Base-by-base conservation (phyloP, 306 rosid species). In the Quercus cerris region DNA sequence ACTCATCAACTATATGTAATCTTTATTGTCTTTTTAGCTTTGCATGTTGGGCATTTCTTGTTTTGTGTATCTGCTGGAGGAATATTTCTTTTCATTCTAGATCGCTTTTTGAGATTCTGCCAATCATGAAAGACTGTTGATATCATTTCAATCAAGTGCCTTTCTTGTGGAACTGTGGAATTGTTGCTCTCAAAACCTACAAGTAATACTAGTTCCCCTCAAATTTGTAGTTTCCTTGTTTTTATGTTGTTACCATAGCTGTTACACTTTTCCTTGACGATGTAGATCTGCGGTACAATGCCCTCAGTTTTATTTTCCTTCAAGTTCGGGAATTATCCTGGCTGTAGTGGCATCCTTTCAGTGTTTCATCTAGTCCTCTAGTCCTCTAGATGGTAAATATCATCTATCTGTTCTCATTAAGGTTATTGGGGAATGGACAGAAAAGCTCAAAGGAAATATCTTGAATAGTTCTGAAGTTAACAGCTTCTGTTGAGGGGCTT, bases 271-370 rank as follows among this genome's bases (percentile, higher is more conserved):
- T 10, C 58, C 75, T 77, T 31, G 17, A 78, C 23, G 66, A 44
- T 85, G 82, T 66, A 93, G 99, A 77, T 87, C 70, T 94, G 78
- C 85, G 80, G 71, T 94, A 94, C 92, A 94, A 91, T 81, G 99
- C 99, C 17, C 86, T 94, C 55, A 94, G 99, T 85, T 94, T 94
- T 85, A 87, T 94, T 81, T 94, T 94, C 71, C 82, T 93, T 80
- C 97, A 94, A 93, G 79, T 93, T 54, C 91, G 93, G 72, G 97
- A 93, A 80, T 23, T 91, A 31, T 94, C 99, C 9, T 90, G 89
- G 94, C 86, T 94, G 76, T 93, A 93, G 76, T 94, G 99, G 97
- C 99, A 94, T 90, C 97, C 99, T 59, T 94, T 91, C 86, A 93
- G 97, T 74, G 97, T 94, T 75, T 93, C 97, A 51, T 93, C 99